phyloP scores from a whole-genome alignment of 202 grass and related monocot genomes.

The Panicum virgatum region DNA sequence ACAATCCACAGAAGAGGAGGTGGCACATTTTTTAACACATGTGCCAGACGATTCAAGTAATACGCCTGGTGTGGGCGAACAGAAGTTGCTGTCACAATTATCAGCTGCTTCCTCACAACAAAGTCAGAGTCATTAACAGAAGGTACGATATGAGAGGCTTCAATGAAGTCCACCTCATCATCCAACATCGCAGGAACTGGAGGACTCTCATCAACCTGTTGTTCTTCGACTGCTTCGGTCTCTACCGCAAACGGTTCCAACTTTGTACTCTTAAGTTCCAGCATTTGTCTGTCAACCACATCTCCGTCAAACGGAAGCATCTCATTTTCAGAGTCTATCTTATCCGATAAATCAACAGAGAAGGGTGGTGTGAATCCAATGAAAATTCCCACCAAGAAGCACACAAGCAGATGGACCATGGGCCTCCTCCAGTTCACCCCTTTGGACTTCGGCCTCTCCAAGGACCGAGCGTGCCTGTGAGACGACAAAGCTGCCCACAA shows the following conservation, averaged over 20 bases:
- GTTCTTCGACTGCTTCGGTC: constrained; percentile 32
- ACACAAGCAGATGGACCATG: constrained; percentile 53
- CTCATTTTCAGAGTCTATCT: constrained; percentile 44
- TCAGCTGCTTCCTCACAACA: constrained; percentile 73
- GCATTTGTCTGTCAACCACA: constrained; percentile 38
- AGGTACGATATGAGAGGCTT: constrained; percentile 37
- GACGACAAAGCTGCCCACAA: constrained; percentile 58
- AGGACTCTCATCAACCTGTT: constrained; percentile 42
- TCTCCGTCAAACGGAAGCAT: constrained; percentile 43
- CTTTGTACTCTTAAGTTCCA: constrained; percentile 33
- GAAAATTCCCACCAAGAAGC: constrained; percentile 72
- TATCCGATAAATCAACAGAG: constrained; percentile 62
- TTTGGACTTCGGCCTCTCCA: constrained; percentile 66
- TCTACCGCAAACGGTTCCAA: constrained; percentile 40
- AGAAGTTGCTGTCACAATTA: constrained; percentile 84
- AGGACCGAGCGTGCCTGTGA: constrained; percentile 54
- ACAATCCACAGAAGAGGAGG: constrained; percentile 94
- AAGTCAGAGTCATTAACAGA: constrained; percentile 47
- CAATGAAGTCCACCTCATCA: constrained; percentile 49
- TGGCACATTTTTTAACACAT: constrained; percentile 64
- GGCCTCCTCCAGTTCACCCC: constrained; percentile 67
- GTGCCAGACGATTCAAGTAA: constrained; percentile 78
- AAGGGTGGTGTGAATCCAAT: constrained; percentile 79
- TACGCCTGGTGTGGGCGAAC: constrained; percentile 85
- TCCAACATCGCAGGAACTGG: constrained; percentile 56